Base-by-base conservation (phyloP, 192 early-diverging fungal species). In the Coemansia sp. region DNA sequence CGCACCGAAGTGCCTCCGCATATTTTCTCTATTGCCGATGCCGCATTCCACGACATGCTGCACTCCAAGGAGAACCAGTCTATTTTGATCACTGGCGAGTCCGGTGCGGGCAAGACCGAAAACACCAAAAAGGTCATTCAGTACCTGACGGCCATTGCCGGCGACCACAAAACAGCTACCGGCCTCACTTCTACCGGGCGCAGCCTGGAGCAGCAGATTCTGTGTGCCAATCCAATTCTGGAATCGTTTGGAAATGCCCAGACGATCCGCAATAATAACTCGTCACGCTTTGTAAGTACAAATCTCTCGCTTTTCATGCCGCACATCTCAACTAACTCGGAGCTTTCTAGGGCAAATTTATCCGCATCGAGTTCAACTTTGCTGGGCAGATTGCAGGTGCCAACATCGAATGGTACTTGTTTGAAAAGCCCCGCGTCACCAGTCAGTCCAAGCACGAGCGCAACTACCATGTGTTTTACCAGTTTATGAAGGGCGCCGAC, bases 91-190 rank as follows among this genome's bases (percentile, higher is more conserved):
- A 99, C 96, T 83, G 97, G 97, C 53, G 97, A 99, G 81, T 96
- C 94, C 23, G 97, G 97, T 43, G 96, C 95, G 6, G 97, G 97
- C 50, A 99, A 99, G 77, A 99, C 97, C 13, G 97, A 99, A 81
- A 98, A 98, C 79, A 99, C 96, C 13, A 99, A 99, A 59, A 96
- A 94, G 53, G 93, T 97, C 33, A 97, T 99, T 57, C 96, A 97
- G 80, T 98, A 97, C 75, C 81, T 99, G 41, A 91, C 96, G 0
- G 83, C 93, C 2, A 88, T 95, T 47, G 92, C 94, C 10, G 72
- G 84, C 14, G 88, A 89, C 53, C 59, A 65, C 71, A 67, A 72
- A 49, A 13, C 61, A 16, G 55, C 59, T 36, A 9, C 69, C 13
- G 58, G 44, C 2, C 40, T 46, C 50, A 55, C 28, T 3, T 50